Conservation (phyloP, 257 asterid species). For the Lavandula angustifolia region DNA sequence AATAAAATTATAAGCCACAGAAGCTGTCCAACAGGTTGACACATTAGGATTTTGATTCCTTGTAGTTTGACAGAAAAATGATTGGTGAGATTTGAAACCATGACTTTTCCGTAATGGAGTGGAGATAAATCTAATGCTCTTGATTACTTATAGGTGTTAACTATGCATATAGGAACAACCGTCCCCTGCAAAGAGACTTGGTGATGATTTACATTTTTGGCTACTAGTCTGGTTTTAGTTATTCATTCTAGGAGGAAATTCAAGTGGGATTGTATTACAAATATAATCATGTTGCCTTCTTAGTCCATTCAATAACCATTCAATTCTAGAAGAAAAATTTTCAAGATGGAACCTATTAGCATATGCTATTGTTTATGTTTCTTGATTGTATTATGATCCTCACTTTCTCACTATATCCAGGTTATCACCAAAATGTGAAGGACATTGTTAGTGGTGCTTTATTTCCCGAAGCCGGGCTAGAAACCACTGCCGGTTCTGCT, state of each 20-base stretch:
- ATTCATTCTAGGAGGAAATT: too few species aligned
- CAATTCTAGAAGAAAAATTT: too few species aligned
- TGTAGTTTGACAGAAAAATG: too few species aligned
- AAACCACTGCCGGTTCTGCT: conserved; percentile 69
- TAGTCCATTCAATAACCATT: background rate
- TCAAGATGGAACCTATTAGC: background rate
- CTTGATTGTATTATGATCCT: conserved; percentile 10
- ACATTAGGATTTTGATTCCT: background rate
- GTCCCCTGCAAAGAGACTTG: background rate
- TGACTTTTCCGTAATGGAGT: too few species aligned
- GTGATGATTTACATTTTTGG: too few species aligned
- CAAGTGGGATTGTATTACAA: too few species aligned
- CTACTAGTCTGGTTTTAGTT: too few species aligned
- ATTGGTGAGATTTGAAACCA: too few species aligned
- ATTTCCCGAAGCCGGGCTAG: conserved; percentile 88
- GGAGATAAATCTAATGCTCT: too few species aligned
- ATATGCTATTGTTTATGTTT: background rate
- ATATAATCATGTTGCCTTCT: background rate
- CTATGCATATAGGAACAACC: background rate
- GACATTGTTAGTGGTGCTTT: conserved; percentile 83
- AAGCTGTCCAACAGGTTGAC: too few species aligned
- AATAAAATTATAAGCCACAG: background rate
- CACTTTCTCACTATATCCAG: conserved; percentile 37
- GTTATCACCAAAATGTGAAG: conserved; percentile 72
- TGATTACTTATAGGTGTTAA: background rate